phyloP scores from a whole-genome alignment of 768 basidiomycete species.

The Amanita phalloides region DNA sequence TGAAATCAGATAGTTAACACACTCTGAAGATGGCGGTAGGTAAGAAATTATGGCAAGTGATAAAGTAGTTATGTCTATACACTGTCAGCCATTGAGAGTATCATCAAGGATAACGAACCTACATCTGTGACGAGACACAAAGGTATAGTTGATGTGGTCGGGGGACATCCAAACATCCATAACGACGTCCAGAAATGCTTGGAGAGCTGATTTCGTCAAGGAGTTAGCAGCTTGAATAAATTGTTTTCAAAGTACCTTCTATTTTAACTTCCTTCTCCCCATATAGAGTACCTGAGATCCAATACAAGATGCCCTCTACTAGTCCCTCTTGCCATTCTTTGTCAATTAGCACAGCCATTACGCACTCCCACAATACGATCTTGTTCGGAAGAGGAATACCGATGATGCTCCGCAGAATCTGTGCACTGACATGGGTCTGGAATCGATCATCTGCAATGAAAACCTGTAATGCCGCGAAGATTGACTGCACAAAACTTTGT shows the following conservation, averaged over 20 bases:
- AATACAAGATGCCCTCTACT: slow-evolving; percentile 58
- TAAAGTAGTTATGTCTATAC: slow-evolving; percentile 60
- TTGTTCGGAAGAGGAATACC: slow-evolving; percentile 35
- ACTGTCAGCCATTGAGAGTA: background rate
- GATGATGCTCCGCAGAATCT: slow-evolving; percentile 39
- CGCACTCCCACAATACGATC: slow-evolving; percentile 41
- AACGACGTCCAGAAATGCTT: slow-evolving; percentile 33
- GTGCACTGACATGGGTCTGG: slow-evolving; percentile 41
- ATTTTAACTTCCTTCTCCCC: slow-evolving; percentile 16
- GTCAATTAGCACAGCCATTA: slow-evolving; percentile 35
- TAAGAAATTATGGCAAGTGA: slow-evolving; percentile 58
- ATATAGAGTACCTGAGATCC: slow-evolving; percentile 40
- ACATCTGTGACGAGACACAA: slow-evolving; percentile 71
- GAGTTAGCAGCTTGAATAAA: background rate
- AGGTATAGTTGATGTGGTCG: slow-evolving; percentile 73
- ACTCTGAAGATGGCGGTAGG: slow-evolving; percentile 39
- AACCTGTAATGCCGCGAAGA: slow-evolving; percentile 40
- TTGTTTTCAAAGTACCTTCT: slow-evolving; percentile 6
- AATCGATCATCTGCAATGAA: slow-evolving; percentile 24
- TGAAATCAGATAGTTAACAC: slow-evolving; percentile 34
- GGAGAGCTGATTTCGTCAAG: slow-evolving; percentile 27
- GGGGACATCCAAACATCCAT: slow-evolving; percentile 64
- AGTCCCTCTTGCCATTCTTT: slow-evolving; percentile 51
- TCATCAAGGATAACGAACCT: slow-evolving; percentile 25
- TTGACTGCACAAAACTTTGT: slow-evolving; percentile 47